These are phyloP conservation scores for Emericellopsis atlantica DNA, from an alignment of 2,329 filamentous ascomycete species.

Conservation along the genomic window DNA sequence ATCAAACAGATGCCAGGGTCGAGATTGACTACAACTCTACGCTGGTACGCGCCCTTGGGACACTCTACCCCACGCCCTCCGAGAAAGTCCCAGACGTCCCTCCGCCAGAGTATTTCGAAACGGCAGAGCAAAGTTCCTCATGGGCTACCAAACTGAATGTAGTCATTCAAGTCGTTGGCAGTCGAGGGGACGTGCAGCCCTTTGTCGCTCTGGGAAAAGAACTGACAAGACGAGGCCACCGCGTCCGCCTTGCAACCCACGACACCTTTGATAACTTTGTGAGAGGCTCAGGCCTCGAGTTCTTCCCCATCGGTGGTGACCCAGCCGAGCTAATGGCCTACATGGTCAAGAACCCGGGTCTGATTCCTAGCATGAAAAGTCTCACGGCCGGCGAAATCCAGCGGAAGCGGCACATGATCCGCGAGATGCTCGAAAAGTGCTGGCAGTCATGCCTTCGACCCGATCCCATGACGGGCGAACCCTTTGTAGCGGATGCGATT, in stretches of 20 bases:
- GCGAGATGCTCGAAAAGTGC: conserved; percentile 14
- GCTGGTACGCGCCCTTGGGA: neutral
- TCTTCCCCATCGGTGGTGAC: conserved; percentile 77
- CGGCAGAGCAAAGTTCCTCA: neutral
- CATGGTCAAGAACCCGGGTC: conserved; percentile 84
- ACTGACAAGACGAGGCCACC: conserved; percentile 75
- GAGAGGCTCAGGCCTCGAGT: conserved; percentile 85
- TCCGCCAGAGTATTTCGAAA: neutral
- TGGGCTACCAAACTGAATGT: conserved; percentile 1
- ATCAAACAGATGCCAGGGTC: neutral
- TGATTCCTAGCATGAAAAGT: conserved; percentile 77
- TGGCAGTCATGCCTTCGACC: conserved; percentile 16
- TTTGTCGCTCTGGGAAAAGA: conserved; percentile 95
- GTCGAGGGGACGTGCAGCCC: conserved; percentile 89
- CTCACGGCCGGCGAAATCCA: conserved; percentile 86
- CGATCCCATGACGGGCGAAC: conserved; percentile 33
- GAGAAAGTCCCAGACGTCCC: neutral
- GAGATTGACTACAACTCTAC: neutral
- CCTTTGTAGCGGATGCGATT: conserved; percentile 74
- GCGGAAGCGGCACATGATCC: conserved; percentile 81
- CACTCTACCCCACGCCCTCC: neutral
- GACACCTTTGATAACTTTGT: conserved; percentile 84
- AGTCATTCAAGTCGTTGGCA: conserved; percentile 44
- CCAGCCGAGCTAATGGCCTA: conserved; percentile 90
- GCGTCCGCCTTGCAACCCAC: conserved; percentile 83